Conservation (phyloP, 495 filamentous ascomycete species). For the Xylaria bambusicola region DNA sequence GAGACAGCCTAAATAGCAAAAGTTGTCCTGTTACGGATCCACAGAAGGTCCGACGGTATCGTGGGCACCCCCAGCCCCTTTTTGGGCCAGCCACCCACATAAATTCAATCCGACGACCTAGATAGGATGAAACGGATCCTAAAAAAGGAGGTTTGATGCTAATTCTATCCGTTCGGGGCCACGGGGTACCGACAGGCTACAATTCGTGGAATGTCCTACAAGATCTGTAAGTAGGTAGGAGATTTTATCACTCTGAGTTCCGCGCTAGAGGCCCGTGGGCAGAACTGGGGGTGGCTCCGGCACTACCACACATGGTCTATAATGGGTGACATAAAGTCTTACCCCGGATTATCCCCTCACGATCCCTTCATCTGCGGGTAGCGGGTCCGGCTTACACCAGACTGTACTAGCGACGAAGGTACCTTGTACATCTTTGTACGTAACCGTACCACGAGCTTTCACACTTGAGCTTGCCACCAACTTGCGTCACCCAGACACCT, state of each 20-base stretch:
- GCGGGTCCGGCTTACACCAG: constrained; percentile 15
- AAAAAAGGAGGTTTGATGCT: not conserved
- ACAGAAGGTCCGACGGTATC: constrained; percentile 17
- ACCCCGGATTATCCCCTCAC: constrained; percentile 16
- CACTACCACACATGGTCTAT: constrained; percentile 14
- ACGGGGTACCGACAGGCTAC: not conserved
- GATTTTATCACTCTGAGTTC: not conserved
- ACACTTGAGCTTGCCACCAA: not conserved
- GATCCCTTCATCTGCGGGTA: constrained; percentile 13
- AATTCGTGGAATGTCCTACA: not conserved
- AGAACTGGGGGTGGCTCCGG: constrained; percentile 3
- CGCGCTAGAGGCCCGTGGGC: not conserved
- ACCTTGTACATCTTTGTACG: not conserved
- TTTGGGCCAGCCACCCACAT: not conserved
- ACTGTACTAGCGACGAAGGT: constrained; percentile 2
- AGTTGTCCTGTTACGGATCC: constrained; percentile 19
- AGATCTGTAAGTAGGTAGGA: not conserved
- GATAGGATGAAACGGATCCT: not conserved
- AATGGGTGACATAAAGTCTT: constrained; percentile 16
- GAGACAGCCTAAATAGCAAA: constrained; percentile 38
- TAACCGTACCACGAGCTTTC: not conserved
- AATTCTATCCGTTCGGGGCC: not conserved
- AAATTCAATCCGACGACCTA: not conserved
- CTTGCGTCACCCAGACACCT: not conserved
- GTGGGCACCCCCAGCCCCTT: constrained; percentile 8